Conservation (phyloP, 768 basidiomycete species). For the Pulveroboletus sp. region DNA sequence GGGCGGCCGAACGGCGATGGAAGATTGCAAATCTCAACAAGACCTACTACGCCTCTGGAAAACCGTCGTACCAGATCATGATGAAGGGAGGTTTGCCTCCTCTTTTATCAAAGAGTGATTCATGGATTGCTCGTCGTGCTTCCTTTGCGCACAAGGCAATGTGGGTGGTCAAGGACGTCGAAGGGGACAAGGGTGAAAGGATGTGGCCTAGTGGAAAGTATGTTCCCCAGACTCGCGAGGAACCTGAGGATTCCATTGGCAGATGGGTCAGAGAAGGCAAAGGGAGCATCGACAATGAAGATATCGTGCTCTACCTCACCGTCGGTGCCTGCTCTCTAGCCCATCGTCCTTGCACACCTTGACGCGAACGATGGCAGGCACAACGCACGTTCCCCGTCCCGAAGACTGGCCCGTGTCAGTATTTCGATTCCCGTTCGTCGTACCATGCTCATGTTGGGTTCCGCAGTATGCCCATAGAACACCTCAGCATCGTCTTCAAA, state of each 20-base stretch:
- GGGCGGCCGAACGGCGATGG: slow-evolving; percentile 74
- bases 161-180: slow-evolving; percentile 80
- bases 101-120: slow-evolving; percentile 61
- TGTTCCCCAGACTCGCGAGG: slow-evolving; percentile 74
- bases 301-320: slow-evolving; percentile 75
- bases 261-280: slow-evolving; percentile 65
- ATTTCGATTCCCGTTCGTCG: slow-evolving; percentile 3
- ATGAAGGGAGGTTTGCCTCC: slow-evolving; percentile 67
- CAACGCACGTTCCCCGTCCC: slow-evolving; percentile 80
- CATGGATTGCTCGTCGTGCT: slow-evolving; percentile 73
- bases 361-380: slow-evolving; percentile 39
- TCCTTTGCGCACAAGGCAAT: slow-evolving; percentile 69
- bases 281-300: slow-evolving; percentile 67
- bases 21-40: slow-evolving; percentile 68
- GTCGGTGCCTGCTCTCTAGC: slow-evolving; percentile 46
- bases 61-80: slow-evolving; percentile 65
- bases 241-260: slow-evolving; percentile 70
- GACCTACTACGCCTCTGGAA: slow-evolving; percentile 69
- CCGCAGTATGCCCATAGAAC: slow-evolving; percentile 78
- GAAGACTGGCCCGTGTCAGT: slow-evolving; percentile 89
- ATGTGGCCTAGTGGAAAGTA: slow-evolving; percentile 89
- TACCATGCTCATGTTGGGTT: neutral
- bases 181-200: slow-evolving; percentile 54
- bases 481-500: slow-evolving; percentile 68
- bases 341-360: neutral